Evolutionary conservation across 73 alveolate genomes (phyloP).

Genomic region (Paramecium bursaria): DNA sequence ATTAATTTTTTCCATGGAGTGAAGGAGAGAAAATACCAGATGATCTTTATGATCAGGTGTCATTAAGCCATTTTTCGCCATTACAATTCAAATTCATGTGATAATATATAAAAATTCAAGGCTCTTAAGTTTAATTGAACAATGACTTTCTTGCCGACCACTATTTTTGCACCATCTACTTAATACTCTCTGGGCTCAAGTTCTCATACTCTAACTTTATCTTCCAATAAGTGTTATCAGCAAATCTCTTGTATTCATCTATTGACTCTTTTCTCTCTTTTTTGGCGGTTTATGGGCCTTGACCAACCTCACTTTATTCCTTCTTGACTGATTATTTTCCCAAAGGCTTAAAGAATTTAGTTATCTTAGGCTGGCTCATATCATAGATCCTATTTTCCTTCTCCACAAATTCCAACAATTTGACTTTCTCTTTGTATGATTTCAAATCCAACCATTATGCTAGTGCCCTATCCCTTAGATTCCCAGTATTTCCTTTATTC

Average conservation of each 20-base stretch:
- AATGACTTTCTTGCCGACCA: no score
- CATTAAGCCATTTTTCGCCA: no score
- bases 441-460: slow-evolving; percentile 41
- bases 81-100: no score
- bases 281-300: not conserved
- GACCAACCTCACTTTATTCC: not conserved
- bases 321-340: not conserved
- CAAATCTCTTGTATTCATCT: not conserved
- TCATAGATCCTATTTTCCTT: not conserved
- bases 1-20: no score
- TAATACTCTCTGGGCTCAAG: not conserved
- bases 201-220: slow-evolving; percentile 17
- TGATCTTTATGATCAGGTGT: no score
- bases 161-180: not conserved
- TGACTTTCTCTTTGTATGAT: slow-evolving; percentile 16
- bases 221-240: slow-evolving; percentile 51
- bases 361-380: not conserved
- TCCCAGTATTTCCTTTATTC: slow-evolving; percentile 7
- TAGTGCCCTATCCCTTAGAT: slow-evolving; percentile 47
- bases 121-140: no score
- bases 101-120: no score
- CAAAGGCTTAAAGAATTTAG: slow-evolving; percentile 16
- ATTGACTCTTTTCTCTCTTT: not conserved
- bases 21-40: no score
- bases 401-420: slow-evolving; percentile 32